A percentile compares a stretch with the other conserved stretches of the same genome.
Evolutionary conservation across 441 rosid species (phyloP).

Genomic region (Erysimum pusillum): DNA sequence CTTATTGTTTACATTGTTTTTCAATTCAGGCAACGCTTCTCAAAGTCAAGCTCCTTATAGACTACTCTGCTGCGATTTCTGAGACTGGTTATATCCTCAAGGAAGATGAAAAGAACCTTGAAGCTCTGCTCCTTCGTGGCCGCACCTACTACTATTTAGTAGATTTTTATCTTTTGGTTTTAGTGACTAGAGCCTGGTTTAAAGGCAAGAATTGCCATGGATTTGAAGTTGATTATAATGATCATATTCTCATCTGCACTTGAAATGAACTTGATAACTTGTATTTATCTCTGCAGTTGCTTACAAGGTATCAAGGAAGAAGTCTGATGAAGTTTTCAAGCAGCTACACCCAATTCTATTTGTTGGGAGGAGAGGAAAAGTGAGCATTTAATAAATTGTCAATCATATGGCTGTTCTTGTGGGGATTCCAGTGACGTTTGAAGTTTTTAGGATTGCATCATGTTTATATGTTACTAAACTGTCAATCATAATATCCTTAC

Average conservation of each 20-base stretch:
- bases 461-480: background rate
- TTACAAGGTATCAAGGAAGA: conserved; percentile 79
- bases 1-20: conserved; percentile 3
- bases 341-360: conserved; percentile 78
- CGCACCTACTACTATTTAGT: conserved; percentile 97
- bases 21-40: conserved; percentile 82
- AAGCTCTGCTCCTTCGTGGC: conserved; percentile 92
- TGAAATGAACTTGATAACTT: conserved; percentile 22
- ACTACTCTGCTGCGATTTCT: conserved; percentile 82
- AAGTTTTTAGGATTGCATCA: conserved; percentile 8
- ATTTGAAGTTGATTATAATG: conserved; percentile 24
- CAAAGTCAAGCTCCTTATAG: conserved; percentile 78
- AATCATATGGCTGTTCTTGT: conserved; percentile 15
- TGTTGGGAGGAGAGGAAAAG: conserved; percentile 95
- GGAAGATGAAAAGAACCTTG: conserved; percentile 88
- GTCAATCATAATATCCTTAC: background rate
- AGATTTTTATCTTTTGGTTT: conserved; percentile 11
- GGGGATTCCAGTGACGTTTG: conserved; percentile 11
- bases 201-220: background rate
- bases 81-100: conserved; percentile 88
- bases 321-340: conserved; percentile 83
- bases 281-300: conserved; percentile 65
- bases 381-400: conserved; percentile 20
- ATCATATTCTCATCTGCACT: conserved; percentile 2
- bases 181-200: conserved; percentile 16